These are phyloP conservation scores for Funneliformis caledonium DNA, from an alignment of 371 early-diverging fungal genomes.

Conservation along the genomic window DNA sequence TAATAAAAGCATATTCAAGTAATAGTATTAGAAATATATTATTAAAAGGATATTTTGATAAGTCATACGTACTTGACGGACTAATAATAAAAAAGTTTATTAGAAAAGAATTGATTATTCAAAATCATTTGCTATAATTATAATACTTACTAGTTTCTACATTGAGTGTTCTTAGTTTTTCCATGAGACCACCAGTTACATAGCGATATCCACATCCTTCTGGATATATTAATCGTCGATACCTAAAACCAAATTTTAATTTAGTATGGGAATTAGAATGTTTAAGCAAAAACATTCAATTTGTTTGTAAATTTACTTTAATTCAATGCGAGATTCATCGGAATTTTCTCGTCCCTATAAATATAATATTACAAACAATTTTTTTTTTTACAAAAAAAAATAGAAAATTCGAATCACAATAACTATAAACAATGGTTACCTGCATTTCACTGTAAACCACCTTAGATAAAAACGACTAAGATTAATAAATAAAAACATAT, in stretches of 20 bases:
- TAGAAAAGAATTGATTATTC: constrained; percentile 11
- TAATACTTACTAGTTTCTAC: constrained; percentile 62
- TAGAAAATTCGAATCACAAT: background rate
- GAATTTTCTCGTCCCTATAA: constrained; percentile 49
- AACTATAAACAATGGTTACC: constrained; percentile 24
- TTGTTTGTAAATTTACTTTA: constrained; percentile 33
- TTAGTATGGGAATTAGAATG: background rate
- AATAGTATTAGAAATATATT: background rate
- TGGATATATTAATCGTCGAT: constrained; percentile 66
- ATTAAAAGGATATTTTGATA: constrained; percentile 5
- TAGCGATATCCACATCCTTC: constrained; percentile 67
- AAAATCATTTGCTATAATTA: background rate
- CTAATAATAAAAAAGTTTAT: constrained; percentile 7
- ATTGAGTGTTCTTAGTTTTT: constrained; percentile 62
- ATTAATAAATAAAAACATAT: background rate
- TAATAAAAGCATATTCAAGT: constrained; percentile 35
- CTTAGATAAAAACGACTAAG: background rate
- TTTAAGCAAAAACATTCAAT: background rate
- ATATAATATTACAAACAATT: background rate
- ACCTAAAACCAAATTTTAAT: constrained; percentile 42
- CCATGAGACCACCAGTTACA: constrained; percentile 75
- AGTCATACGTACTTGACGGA: constrained; percentile 43
- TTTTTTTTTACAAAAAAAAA: background rate
- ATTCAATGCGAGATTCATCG: constrained; percentile 43
- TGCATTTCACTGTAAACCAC: constrained; percentile 55